Base-by-base conservation (phyloP, 139 green algal genomes). In the Penium margaritaceum region DNA sequence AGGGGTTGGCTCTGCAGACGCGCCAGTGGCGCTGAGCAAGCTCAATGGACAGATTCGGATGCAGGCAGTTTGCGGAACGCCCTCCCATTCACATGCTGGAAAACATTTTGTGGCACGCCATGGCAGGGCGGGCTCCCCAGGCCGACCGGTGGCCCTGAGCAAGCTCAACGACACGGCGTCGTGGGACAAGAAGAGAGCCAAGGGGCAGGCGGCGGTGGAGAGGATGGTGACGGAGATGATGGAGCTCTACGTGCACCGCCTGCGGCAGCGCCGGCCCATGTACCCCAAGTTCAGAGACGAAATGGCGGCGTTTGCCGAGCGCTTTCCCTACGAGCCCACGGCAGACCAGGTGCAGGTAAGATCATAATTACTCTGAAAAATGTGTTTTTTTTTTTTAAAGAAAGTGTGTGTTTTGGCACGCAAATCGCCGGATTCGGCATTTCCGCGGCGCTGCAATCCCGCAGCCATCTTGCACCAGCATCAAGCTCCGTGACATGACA, bases 171-270 rank as follows among this genome's bases (percentile, higher is more conserved):
- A 82, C 35, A 36, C 70, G 17, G 24, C 9, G 5, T 7, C 32
- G 38, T 82, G 75, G 75, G 75, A 82, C 55, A 29, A 9, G 30
- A 60, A 34, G 19, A 79, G 80, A 46, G 24, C 35, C 33, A 77
- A 82, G 44, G 75, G 75, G 12, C 32, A 66, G 47, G 47, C 32
- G 44, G 36, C 41, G 19, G 79, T 82, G 27, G 46, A 77, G 33
- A 37, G 36, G n/a, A 72, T 82, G 55, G 75, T 82, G 39, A 36
- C 15, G 15, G 70, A 77, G 14, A 79, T 79, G 41, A 79, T 82
- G 75, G 70, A 82, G 35, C 70, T 82, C 15, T 77, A 82, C 53
- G 74, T 81, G 2, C 33, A 81, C 17, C 51, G 74, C 6, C 38
- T 81, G 35, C 38, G 43, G 35, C 74, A 81, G 68, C 3, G 33